A percentile compares a stretch with the other conserved stretches of the same genome.
These are phyloP conservation scores for Taxillus chinensis DNA, from an alignment of 164 flowering plant genomes.

Conservation along the genomic window DNA sequence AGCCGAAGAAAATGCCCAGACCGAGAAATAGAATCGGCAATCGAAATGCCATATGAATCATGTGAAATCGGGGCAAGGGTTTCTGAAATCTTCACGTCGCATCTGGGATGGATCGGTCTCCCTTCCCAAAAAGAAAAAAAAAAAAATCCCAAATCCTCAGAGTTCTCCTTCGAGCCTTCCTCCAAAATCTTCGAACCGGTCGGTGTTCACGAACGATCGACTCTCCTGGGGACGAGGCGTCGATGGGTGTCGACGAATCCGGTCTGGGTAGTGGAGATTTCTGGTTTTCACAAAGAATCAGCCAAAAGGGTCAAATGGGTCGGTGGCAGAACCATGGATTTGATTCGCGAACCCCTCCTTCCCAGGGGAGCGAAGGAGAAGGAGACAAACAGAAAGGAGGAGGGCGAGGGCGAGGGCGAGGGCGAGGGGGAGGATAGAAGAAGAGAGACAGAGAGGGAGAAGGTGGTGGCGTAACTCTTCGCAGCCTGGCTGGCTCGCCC, in stretches of 20 bases:
- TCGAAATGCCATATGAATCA: too few relatives aligned
- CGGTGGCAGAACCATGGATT: constrained; percentile 1
- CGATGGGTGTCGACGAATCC: neutral
- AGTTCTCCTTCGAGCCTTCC: too few relatives aligned
- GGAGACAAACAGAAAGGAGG: neutral
- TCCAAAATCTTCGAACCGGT: too few relatives aligned
- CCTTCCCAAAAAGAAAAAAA: too few relatives aligned
- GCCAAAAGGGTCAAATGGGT: constrained; percentile 6
- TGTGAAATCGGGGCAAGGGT: too few relatives aligned
- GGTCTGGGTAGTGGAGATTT: constrained; percentile 6
- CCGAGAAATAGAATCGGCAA: too few relatives aligned
- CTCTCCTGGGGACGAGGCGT: too few relatives aligned
- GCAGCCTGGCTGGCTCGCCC: neutral
- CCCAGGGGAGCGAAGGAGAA: neutral
- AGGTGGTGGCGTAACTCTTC: constrained; percentile 5
- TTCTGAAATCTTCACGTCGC: too few relatives aligned
- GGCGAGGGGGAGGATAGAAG: constrained; percentile 1
- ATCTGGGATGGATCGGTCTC: too few relatives aligned
- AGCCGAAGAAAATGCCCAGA: constrained; percentile 3
- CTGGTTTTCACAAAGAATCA: neutral
- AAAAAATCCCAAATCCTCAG: too few relatives aligned
- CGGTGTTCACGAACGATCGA: too few relatives aligned
- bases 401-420: neutral
- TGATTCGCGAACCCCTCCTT: neutral
- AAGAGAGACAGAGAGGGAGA: neutral